Evolutionary conservation across 148 eudicot genomes (phyloP), one percentile per base, ranked within the genome.

Genomic region (Tetragonia tetragonoides): DNA sequence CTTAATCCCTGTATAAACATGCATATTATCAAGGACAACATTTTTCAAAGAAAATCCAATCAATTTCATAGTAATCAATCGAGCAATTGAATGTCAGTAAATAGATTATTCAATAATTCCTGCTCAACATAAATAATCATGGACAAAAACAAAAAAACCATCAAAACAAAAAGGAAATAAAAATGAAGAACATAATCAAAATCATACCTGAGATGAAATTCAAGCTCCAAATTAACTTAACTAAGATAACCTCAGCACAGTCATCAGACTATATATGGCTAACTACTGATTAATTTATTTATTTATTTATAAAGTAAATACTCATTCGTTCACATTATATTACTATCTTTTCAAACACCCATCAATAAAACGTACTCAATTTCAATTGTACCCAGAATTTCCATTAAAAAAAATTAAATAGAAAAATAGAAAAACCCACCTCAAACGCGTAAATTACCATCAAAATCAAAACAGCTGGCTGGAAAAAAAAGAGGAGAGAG

Each of bases 291-390:
- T 8, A 11, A 73, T 18, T 59, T 59, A 57, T 59, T 57, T 59
- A 57, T 59, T 57, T 7, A 28, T 28, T 28, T 28, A 28, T 28
- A 28, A 28, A 28, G 34, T 28, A 28, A 28, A 0, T 28, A 28
- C 34, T 28, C 1, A 28, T 28, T 28, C 1, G 34, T 28, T 28
- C 34, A 28, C 34, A 28, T 28, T 28, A 28, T 28, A 28, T 56
- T 14, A 15, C 34, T 23, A 75, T 24, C 34, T 10, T 60, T 44
- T 38, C 8, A 38, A 65, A 17, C 53, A 28, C 9, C 17, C 17
- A 66, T 56, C 44, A 74, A 73, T 40, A 59, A 79, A 21, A 42
- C 64, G 75, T 80, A 23, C 83, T 61, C 0, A 21, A 3, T 37
- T 59, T 59, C 53, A 54, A 54, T 62, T 28, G 16, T n/a, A 6